Base-by-base conservation (phyloP, 73 alveolate genomes). In the Blepharisma japonicum region DNA sequence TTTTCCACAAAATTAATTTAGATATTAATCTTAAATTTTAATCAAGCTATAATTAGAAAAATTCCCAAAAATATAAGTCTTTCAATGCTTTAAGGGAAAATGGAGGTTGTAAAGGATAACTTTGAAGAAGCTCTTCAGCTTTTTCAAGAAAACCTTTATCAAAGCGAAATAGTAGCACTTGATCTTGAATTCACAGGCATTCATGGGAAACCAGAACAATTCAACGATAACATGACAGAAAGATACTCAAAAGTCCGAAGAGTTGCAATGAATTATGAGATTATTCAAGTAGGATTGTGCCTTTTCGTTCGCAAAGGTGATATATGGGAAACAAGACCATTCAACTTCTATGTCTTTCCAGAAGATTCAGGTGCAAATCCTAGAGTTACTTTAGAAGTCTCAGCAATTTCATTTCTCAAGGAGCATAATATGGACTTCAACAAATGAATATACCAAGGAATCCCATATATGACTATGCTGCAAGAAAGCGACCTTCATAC, bases 351-450 rank as follows among this genome's bases (percentile, higher is more conserved):
- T 25, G 74, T 61, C 6, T 61, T 61, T 61, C 74, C 74, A 61
- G 74, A 61, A 25, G 74, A 14, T 14, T 39, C 74, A 61, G 74
- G 74, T n/a, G 14, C 14, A 8, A 61, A 61, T 25, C 74, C 14
- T 14, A n/a, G 74, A 20, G 49, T 61, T 14, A 25, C 23, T 14
- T 25, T 61, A 39, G 74, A 61, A 61, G 46, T 61, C 47, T n/a
- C 47, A 14, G 74, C 74, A 9, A 61, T 61, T 20, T 14, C 14
- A 8, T 61, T 61, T 25, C 74, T 61, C 18, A 61, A 61, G 47
- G 74, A 61, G 47, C 74, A 61, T 61, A n/a, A 25, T 2, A 61
- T 61, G 74, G 74, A 61, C 47, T 61, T 61, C 74, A 61, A 61
- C 74, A 61, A n/a, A 14, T 61, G 74, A 39, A 8, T 61, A 14